Percentiles rank a stretch among this genome's conserved stretches.
phyloP scores from a whole-genome alignment of 192 early-diverging fungal genomes.

The Mortierella alpina region DNA sequence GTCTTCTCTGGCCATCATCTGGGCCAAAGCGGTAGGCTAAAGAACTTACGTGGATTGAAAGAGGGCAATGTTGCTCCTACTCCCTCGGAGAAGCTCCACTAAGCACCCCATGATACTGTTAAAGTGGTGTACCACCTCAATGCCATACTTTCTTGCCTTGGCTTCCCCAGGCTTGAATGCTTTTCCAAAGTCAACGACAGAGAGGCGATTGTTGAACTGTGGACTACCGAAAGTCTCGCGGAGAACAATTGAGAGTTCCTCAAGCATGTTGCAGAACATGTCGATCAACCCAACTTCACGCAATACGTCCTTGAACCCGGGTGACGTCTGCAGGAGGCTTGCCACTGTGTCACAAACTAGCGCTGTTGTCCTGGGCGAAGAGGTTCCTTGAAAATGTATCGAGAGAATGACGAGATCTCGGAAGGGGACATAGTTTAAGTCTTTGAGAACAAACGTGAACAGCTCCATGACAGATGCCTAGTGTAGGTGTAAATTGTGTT shows the following conservation, averaged over 20 bases:
- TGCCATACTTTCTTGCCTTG: slow-evolving; percentile 52
- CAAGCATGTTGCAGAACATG: slow-evolving; percentile 64
- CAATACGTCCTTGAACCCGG: slow-evolving; percentile 63
- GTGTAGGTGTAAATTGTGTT: not conserved
- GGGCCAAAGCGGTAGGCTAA: not conserved
- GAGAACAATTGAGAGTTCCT: slow-evolving; percentile 61
- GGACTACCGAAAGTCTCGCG: slow-evolving; percentile 47
- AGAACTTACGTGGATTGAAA: slow-evolving; percentile 62
- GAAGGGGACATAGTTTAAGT: slow-evolving; percentile 74
- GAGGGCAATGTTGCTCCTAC: slow-evolving; percentile 55
- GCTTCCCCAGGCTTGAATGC: slow-evolving; percentile 30
- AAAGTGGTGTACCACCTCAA: slow-evolving; percentile 64
- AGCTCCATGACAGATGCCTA: slow-evolving; percentile 64
- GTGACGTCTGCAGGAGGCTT: slow-evolving; percentile 56
- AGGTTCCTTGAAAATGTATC: slow-evolving; percentile 65
- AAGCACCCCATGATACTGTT: slow-evolving; percentile 63
- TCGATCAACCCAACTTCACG: slow-evolving; percentile 72
- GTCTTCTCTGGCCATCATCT: not conserved
- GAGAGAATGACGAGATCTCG: slow-evolving; percentile 64
- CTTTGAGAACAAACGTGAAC: slow-evolving; percentile 63
- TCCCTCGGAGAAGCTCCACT: slow-evolving; percentile 56
- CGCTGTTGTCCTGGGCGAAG: slow-evolving; percentile 59
- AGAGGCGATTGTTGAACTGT: slow-evolving; percentile 55
- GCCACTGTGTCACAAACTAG: slow-evolving; percentile 59
- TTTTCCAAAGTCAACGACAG: slow-evolving; percentile 46